Base-by-base conservation (phyloP, 176 grass and related monocot species). In the Puya raimondii region DNA sequence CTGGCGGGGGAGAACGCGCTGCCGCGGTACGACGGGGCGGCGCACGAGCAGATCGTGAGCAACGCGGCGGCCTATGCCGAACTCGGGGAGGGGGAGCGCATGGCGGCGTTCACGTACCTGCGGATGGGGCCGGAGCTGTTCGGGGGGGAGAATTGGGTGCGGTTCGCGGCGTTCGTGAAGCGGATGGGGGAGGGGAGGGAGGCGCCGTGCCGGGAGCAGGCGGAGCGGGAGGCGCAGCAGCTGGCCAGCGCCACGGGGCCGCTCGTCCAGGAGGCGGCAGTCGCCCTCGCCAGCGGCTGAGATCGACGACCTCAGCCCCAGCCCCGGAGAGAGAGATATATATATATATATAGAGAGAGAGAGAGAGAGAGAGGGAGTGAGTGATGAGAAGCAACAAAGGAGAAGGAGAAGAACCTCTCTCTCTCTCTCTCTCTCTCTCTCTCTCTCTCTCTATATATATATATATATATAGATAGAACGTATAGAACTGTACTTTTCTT, bases 91-190 rank as follows among this genome's bases (percentile, higher is more conserved):
- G 81, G 68, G 64, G 84, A 90, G 23, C 64, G 71, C n/a, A 95
- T 90, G 91, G 91, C 87, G 69, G 86, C 91, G 0, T 95, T 95
- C 80, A 95, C 91, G 12, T 95, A 90, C 83, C 84, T 95, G 22
- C 78, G 91, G 18, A 81, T 95, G 72, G 80, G 78, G 0, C 78
- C 86, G 33, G 79, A 87, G 61, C 73, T 91, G 0, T 96, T 96
- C 54, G 69, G 83, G 63, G 69, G 78, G 23, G 77, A 87, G 47
- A 90, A 85, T 79, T 96, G 87, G 91, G 63, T 47, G 63, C 79
- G 80, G 16, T 95, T 90, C 82, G 84, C 80, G 7, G 72, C 75
- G 12, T 95, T 96, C 69, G 79, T 96, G 14, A 79, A 80, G 68
- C 73, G 81, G 64, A 90, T 90, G 87, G 23, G 56, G 65, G 82